Conservation (phyloP, 176 grass and related monocot genomes). For the Themeda triandra region DNA sequence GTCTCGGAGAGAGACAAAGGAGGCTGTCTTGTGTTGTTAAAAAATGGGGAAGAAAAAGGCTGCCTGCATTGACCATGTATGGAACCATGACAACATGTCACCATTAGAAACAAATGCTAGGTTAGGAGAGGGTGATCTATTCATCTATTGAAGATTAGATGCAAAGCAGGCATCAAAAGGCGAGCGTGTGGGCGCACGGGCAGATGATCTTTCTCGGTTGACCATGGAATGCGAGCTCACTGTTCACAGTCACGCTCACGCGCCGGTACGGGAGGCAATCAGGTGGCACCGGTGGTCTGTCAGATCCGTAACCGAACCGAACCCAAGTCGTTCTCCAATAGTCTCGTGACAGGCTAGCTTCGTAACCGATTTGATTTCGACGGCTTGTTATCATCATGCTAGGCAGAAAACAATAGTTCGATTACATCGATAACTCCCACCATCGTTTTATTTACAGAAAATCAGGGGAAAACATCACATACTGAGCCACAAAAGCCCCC, state of each 20-base stretch:
- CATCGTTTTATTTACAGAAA: slow-evolving; percentile 39
- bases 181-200: not conserved
- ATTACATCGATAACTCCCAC: not conserved
- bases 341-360: not conserved
- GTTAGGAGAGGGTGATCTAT: not conserved
- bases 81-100: not conserved
- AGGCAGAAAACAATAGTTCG: not conserved
- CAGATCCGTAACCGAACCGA: not conserved
- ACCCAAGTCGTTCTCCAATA: not conserved
- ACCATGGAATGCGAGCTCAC: not conserved
- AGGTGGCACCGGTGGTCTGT: not conserved
- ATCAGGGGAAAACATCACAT: slow-evolving; percentile 38
- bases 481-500: slow-evolving; percentile 55
- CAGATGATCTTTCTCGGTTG: not conserved
- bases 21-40: too few species aligned
- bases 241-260: not conserved
- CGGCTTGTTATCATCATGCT: not conserved
- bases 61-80: not conserved
- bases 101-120: not conserved
- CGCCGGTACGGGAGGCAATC: not conserved
- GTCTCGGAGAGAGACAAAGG: not conserved
- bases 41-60: too few species aligned
- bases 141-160: not conserved
- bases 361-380: slow-evolving; percentile 1
- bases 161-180: slow-evolving; percentile 16